Conservation (phyloP, 2,329 filamentous ascomycete genomes). For the Penicillium sp. region DNA sequence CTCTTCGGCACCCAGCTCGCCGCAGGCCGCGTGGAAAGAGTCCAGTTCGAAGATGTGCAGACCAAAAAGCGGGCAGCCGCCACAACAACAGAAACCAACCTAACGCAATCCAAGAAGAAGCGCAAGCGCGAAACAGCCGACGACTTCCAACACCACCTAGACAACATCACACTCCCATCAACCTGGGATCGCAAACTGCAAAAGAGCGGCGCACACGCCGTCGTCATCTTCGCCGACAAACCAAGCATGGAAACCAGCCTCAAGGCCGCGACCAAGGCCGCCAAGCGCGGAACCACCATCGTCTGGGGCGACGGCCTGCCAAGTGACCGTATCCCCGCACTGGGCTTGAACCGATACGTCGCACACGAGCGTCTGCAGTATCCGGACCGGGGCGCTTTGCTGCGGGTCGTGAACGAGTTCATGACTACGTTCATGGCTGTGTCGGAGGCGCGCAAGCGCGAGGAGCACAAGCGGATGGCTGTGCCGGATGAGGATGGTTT, state of each 20-base stretch:
- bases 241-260: slow-evolving; percentile 71
- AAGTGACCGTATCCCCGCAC: slow-evolving; percentile 52
- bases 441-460: slow-evolving; percentile 61
- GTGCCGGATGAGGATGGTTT: slow-evolving; percentile 95
- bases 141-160: slow-evolving; percentile 53
- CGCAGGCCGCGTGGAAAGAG: slow-evolving; percentile 71
- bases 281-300: slow-evolving; percentile 56
- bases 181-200: slow-evolving; percentile 71
- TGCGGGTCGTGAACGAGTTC: slow-evolving; percentile 75
- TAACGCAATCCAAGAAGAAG: slow-evolving; percentile 44
- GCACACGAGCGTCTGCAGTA: slow-evolving; percentile 69
- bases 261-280: slow-evolving; percentile 66
- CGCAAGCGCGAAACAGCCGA: slow-evolving; percentile 52
- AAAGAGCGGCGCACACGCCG: slow-evolving; percentile 70
- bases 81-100: slow-evolving; percentile 22
- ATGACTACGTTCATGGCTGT: slow-evolving; percentile 72
- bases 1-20: slow-evolving; percentile 73
- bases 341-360: slow-evolving; percentile 54
- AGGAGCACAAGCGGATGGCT: slow-evolving; percentile 63
- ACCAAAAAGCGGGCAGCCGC: slow-evolving; percentile 36
- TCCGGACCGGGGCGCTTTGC: slow-evolving; percentile 63
- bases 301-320: slow-evolving; percentile 63
- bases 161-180: slow-evolving; percentile 61
- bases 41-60: slow-evolving; percentile 62
- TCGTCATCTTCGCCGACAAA: slow-evolving; percentile 79